These are phyloP conservation scores for Rhizophlyctis rosea DNA, from an alignment of 192 early-diverging fungal species.

Conservation along the genomic window DNA sequence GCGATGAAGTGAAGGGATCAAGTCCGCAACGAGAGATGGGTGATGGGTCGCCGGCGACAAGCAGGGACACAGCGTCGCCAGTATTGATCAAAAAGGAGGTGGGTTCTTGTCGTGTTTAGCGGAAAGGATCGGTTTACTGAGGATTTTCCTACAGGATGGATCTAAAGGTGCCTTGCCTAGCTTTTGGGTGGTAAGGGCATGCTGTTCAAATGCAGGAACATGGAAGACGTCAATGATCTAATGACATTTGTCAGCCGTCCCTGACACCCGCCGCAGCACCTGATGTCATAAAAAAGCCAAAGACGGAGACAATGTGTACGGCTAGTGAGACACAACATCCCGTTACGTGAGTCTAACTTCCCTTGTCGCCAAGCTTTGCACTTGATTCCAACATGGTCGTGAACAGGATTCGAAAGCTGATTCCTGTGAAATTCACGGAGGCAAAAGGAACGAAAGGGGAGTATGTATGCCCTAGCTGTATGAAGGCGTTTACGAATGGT, in stretches of 20 bases:
- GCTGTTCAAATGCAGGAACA: not conserved
- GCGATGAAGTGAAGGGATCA: too few species aligned
- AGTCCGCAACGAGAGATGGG: too few species aligned
- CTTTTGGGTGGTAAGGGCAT: constrained; percentile 66
- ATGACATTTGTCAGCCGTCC: constrained; percentile 51
- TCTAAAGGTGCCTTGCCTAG: constrained; percentile 47
- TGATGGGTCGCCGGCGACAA: constrained; percentile 6
- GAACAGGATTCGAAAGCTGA: constrained; percentile 63
- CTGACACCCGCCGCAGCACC: constrained; percentile 64
- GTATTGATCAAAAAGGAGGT: constrained; percentile 11
- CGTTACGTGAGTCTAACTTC: constrained; percentile 44
- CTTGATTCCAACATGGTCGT: constrained; percentile 2
- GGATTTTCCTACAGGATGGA: constrained; percentile 15
- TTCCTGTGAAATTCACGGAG: constrained; percentile 58
- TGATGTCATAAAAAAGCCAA: constrained; percentile 51
- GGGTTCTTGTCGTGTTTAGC: constrained; percentile 3
- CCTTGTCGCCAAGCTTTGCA: not conserved
- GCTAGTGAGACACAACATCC: constrained; percentile 62
- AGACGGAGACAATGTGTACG: constrained; percentile 58
- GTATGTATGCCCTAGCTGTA: constrained; percentile 66
- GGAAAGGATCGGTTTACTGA: not conserved
- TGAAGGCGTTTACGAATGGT: constrained; percentile 70
- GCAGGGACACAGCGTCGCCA: constrained; percentile 14
- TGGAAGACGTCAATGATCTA: not conserved
- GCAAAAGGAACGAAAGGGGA: constrained; percentile 42